Evolutionary conservation across 306 rosid species (phyloP), one percentile per base, ranked within the genome.

Genomic region (Trifolium dubium): DNA sequence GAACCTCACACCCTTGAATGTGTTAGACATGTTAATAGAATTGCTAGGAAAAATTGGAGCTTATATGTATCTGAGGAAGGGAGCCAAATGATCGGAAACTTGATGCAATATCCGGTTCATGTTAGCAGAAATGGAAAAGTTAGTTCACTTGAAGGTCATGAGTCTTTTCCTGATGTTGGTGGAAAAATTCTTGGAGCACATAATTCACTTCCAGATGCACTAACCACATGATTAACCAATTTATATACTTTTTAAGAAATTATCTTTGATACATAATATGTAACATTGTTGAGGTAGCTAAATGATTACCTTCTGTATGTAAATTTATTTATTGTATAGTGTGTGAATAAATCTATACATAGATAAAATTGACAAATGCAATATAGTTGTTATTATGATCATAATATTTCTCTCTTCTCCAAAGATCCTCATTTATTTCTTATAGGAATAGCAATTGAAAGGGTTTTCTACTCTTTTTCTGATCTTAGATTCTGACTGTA

Each of bases 121-220:
- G 34, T 90, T 5, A 67, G 84, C 54, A 77, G 71, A 9, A 86
- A 86, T 65, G 92, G 92, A 37, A 83, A 76, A 65, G 84, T 90
- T 15, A 80, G 72, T 79, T 47, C 91, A 28, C 39, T 84, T 37
- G 73, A 69, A 1, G 84, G 73, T 40, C 62, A 17, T 74, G 96
- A 90, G 17, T 79, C 43, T 2, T 90, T 88, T 72, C 92, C 87
- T 76, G 96, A 90, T 84, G 88, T 88, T 62, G 92, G 96, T 61
- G 96, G 96, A 29, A 88, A 90, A 86, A 61, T 90, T 72, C 85
- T 88, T 59, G 92, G 91, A 67, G 67, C 91, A 37, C 78, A 83
- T 29, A 86, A 87, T 56, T 84, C 80, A 79, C 92, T 86, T 79
- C 96, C 92, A 0, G 92, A 84, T 78, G 81, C 88, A 62, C 62